phyloP scores from a whole-genome alignment of 306 rosid species.

The Crotalaria pallida region DNA sequence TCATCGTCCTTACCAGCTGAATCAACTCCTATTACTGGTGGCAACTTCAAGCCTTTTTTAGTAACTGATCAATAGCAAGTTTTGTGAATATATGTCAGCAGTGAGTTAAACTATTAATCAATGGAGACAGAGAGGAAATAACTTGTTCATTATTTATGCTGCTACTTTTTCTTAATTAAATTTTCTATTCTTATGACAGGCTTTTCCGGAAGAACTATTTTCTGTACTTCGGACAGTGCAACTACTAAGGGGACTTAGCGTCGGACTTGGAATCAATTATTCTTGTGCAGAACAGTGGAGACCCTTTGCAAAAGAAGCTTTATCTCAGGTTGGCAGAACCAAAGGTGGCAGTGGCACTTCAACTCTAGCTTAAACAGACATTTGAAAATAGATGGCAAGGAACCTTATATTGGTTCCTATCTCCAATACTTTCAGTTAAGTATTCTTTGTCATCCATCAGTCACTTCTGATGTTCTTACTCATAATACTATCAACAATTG shows the following conservation, averaged over 20 bases:
- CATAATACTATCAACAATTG: too few relatives aligned
- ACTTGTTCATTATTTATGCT: conserved; percentile 8
- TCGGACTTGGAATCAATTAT: conserved; percentile 91
- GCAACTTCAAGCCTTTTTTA: neutral
- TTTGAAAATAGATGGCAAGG: conserved; percentile 2
- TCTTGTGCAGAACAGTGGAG: conserved; percentile 98
- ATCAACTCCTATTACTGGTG: neutral
- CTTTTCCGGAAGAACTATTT: conserved; percentile 94
- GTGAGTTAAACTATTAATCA: neutral
- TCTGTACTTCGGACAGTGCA: conserved; percentile 91
- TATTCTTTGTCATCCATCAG: too few relatives aligned
- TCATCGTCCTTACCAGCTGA: neutral
- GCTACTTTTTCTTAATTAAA: conserved; percentile 3
- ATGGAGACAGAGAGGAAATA: conserved; percentile 8
- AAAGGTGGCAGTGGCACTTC: conserved; percentile 51
- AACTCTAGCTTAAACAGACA: conserved; percentile 14
- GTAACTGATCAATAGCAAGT: neutral
- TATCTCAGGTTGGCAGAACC: conserved; percentile 63
- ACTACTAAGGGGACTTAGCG: conserved; percentile 90
- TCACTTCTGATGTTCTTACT: too few relatives aligned
- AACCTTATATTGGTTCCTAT: neutral
- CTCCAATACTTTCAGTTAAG: neutral
- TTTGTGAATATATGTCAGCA: neutral
- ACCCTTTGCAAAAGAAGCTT: conserved; percentile 88
- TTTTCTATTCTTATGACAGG: conserved; percentile 30